Evolutionary conservation across 78 protist species (phyloP), one percentile per base, ranked within the genome.

Genomic region (Anaeramoeba flamelloides): DNA sequence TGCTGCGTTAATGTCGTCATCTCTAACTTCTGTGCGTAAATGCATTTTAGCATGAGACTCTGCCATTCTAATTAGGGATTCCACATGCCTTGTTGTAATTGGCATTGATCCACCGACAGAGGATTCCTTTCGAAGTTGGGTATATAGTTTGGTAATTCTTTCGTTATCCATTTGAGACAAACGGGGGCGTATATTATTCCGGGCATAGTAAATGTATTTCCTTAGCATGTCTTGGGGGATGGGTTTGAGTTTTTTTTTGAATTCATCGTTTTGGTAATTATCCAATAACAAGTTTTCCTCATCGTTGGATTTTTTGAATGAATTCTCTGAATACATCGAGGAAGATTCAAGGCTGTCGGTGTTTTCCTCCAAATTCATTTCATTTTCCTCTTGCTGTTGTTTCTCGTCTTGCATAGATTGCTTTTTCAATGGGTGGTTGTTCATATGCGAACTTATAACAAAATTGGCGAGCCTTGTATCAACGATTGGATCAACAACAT

Each of bases 31-130:
- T 26, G 89, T 92, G 3, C 97, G 89, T 65, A 97, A 89, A 80
- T 92, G 96, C 96, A 95, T 90, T 64, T 88, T 79, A 3, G 99
- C 99, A 53, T 86, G 89, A 17, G 99, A 97, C 86, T 94, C 98
- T 22, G 97, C 79, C 84, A 97, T 83, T 3, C 97, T 90, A 30
- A 92, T 81, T 80, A 95, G 86, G 12, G 94, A 84, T 84, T 97
- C 98, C 36, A 97, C 41, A 84, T 92, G 94, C 26, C 99, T 89
- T 31, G 90, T 94, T 0, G 96, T 91, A 84, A 95, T 89, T 53
- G 94, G 80, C 40, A 90, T 79, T 38, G 97, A 95, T 65, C 92
- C 93, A n/a, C n/a, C n/a, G 12, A 1, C 39, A 32, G 78, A 36
- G 2, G 92, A 89, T 79, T 94, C 95, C 0, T 84, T 36, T 0